A percentile compares a stretch with the other conserved stretches of the same genome.
Evolutionary conservation across 768 basidiomycete genomes (phyloP).

Genomic region (Boletus sensibilis): DNA sequence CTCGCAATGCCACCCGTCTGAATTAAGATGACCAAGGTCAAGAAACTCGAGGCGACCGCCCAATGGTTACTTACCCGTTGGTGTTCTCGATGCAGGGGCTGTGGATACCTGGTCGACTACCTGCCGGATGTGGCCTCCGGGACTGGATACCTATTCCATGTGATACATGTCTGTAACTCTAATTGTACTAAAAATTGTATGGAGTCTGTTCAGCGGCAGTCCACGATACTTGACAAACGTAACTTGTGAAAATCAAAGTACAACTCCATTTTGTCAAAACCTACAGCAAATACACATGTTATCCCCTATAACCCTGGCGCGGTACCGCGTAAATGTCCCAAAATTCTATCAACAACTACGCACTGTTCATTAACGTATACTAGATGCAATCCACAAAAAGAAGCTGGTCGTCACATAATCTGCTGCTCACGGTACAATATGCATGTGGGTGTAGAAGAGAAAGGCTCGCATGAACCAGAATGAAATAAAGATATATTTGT

Average conservation of each 20-base stretch:
- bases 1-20: slow-evolving; percentile 11
- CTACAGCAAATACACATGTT: not conserved
- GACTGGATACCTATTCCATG: not conserved
- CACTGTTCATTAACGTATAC: not conserved
- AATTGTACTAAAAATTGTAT: not conserved
- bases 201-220: not conserved
- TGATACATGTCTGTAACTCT: slow-evolving; percentile 5
- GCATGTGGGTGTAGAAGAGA: slow-evolving; percentile 2
- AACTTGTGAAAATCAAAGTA: not conserved
- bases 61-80: not conserved
- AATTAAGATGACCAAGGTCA: slow-evolving; percentile 24
- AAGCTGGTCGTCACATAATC: slow-evolving; percentile 2
- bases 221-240: not conserved
- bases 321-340: not conserved
- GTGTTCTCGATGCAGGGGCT: not conserved
- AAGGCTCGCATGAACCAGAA: slow-evolving; percentile 1
- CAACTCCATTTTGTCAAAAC: not conserved
- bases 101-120: slow-evolving; percentile 6
- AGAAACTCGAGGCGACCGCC: slow-evolving; percentile 7
- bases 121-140: not conserved
- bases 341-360: not conserved
- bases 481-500: slow-evolving; percentile 12
- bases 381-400: slow-evolving; percentile 6
- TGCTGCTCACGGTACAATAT: slow-evolving; percentile 11
- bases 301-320: not conserved